Percentiles rank a stretch among this genome's conserved stretches.
These are phyloP conservation scores for Nicotiana otophora DNA, from an alignment of 257 asterid species.

Conservation along the genomic window DNA sequence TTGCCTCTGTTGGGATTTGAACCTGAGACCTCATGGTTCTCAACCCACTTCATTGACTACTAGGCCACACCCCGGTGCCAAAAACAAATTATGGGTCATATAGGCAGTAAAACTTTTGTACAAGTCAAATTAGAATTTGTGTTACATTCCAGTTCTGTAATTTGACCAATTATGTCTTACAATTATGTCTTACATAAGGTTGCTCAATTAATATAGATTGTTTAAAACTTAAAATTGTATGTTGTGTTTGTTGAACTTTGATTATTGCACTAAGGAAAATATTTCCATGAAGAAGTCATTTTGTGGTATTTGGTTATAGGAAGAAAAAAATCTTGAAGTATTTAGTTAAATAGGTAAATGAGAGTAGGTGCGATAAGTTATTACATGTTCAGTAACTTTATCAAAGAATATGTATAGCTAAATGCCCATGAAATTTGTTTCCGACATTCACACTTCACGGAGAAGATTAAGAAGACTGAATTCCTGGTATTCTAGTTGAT, in stretches of 20 bases:
- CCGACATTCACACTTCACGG: not conserved
- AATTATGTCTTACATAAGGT: not conserved
- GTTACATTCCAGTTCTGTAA: not conserved
- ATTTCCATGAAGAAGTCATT: not conserved
- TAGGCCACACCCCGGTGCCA: too few species aligned
- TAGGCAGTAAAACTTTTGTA: not conserved
- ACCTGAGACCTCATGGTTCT: too few species aligned
- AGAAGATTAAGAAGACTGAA: constrained; percentile 3
- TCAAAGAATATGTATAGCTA: not conserved
- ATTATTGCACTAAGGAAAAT: not conserved
- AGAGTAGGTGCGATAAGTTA: not conserved
- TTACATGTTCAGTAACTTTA: not conserved
- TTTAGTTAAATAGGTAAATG: not conserved
- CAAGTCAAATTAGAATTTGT: not conserved
- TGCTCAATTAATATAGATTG: not conserved
- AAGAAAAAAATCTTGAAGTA: not conserved
- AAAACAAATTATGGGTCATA: too few species aligned
- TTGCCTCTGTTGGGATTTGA: too few species aligned
- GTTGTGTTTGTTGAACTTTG: not conserved
- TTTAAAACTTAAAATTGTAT: not conserved
- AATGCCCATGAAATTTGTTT: not conserved
- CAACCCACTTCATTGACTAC: too few species aligned
- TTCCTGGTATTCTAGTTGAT: not conserved
- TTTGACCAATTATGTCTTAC: not conserved
- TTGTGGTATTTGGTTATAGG: not conserved